Evolutionary conservation across 2,329 filamentous ascomycete genomes (phyloP).

Genomic region (Botrytis pseudocinerea): DNA sequence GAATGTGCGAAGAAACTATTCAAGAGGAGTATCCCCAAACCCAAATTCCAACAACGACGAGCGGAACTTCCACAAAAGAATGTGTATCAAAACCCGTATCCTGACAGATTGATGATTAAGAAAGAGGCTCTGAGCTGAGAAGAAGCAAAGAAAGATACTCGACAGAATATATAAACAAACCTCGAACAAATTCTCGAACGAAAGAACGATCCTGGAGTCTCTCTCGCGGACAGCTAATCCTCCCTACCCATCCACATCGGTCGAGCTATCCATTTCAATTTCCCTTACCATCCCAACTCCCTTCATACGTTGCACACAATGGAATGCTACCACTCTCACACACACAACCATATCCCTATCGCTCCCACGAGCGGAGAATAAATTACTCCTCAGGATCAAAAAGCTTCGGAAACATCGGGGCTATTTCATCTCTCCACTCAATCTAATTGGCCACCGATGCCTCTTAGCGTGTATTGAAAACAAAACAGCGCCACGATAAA

Average conservation of each 20-base stretch:
- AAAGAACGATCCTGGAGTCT: background rate
- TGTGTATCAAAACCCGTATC: background rate
- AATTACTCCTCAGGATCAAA: background rate
- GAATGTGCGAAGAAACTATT: background rate
- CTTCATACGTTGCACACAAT: background rate
- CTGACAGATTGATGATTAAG: background rate
- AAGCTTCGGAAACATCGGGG: background rate
- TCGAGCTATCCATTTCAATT: background rate
- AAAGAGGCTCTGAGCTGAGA: background rate
- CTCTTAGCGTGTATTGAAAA: background rate
- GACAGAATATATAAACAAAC: background rate
- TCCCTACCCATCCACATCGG: background rate
- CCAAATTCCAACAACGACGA: background rate
- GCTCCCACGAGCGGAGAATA: background rate
- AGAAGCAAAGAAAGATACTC: background rate
- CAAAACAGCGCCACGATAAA: constrained; percentile 3
- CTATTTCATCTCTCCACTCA: background rate
- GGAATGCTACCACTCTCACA: background rate
- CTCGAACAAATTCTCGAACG: background rate
- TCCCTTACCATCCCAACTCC: background rate
- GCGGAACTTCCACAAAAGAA: background rate
- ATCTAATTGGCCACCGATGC: background rate
- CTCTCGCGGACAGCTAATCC: background rate
- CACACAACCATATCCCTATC: background rate
- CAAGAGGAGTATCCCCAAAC: background rate